Conservation (phyloP, 805 yeast genomes). For the Kuraishia piskuri region DNA sequence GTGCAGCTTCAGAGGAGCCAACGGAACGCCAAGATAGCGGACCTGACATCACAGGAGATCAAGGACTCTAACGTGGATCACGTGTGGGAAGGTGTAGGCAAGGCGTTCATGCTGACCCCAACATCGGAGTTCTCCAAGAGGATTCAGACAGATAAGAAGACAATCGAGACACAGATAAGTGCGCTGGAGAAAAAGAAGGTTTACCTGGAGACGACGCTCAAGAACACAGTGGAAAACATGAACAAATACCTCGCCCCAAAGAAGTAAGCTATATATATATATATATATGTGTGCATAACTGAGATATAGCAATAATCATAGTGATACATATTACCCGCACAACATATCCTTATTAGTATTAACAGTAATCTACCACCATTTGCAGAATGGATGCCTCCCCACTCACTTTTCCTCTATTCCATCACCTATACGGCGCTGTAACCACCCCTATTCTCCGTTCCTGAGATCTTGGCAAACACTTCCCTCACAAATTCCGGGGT, state of each 20-base stretch:
- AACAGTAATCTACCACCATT: background rate
- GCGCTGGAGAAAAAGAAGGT: conserved; percentile 59
- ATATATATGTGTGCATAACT: too few relatives aligned
- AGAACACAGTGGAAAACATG: conserved; percentile 62
- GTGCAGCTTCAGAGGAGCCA: conserved; percentile 40
- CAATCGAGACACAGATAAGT: conserved; percentile 47
- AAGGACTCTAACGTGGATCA: conserved; percentile 30
- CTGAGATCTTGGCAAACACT: conserved; percentile 55
- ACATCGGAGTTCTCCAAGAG: conserved; percentile 36
- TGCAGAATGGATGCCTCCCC: background rate
- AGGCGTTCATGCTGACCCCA: conserved; percentile 48
- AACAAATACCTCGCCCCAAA: conserved; percentile 27
- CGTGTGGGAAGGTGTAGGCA: conserved; percentile 86
- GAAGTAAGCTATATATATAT: background rate
- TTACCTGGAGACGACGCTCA: conserved; percentile 69
- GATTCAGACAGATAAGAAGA: conserved; percentile 42
- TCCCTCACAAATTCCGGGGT: conserved; percentile 63
- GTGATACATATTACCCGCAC: too few relatives aligned
- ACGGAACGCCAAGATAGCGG: conserved; percentile 43
- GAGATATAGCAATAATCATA: background rate
- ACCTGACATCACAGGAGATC: conserved; percentile 50
- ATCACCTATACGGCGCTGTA: conserved; percentile 74
- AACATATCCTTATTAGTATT: too few relatives aligned
- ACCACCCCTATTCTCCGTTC: conserved; percentile 68
- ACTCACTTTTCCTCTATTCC: conserved; percentile 3